Base-by-base conservation (phyloP, 2,329 filamentous ascomycete species). In the Penicillium sclerotiorum region DNA sequence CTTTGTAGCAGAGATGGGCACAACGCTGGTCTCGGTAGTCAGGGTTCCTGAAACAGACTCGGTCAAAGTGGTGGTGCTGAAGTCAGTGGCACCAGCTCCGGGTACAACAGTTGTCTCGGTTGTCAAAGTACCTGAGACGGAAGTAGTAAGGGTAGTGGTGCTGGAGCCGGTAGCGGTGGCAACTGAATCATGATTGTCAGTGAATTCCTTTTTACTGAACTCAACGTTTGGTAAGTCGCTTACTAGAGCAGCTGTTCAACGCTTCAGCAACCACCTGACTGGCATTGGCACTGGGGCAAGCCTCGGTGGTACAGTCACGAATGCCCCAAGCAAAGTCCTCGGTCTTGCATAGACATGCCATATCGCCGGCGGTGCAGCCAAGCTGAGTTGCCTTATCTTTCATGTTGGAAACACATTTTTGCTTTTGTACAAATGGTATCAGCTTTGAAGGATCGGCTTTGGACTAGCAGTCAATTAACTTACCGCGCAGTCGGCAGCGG, bases 391-490 rank as follows among this genome's bases (percentile, higher is more conserved):
- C 73, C 59, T 69, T 64, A 45, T 52, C 61, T 52, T 71, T 63
- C 73, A 78, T 77, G 64, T 71, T 74, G 59, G 56, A 63, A 60
- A 77, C 62, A 57, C 75, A 78, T 59, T 61, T 72, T 64, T 70
- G 60, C 75, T 38, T 40, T 35, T 12, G 50, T 67, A 58, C n/a
- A n/a, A n/a, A n/a, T n/a, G n/a, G n/a, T n/a, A n/a, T n/a, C n/a
- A n/a, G n/a, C n/a, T n/a, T n/a, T n/a, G n/a, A n/a, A n/a, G n/a
- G n/a, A n/a, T n/a, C n/a, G n/a, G n/a, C n/a, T n/a, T n/a, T n/a
- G n/a, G n/a, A n/a, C n/a, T n/a, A n/a, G n/a, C n/a, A n/a, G n/a
- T n/a, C n/a, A n/a, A n/a, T n/a, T n/a, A 40, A 62, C 65, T 49
- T 61, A 69, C 65, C 27, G 67, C 66, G 20, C 33, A 53, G 12